Conservation (phyloP, 2,329 filamentous ascomycete genomes). For the Endocalyx cinctus region DNA sequence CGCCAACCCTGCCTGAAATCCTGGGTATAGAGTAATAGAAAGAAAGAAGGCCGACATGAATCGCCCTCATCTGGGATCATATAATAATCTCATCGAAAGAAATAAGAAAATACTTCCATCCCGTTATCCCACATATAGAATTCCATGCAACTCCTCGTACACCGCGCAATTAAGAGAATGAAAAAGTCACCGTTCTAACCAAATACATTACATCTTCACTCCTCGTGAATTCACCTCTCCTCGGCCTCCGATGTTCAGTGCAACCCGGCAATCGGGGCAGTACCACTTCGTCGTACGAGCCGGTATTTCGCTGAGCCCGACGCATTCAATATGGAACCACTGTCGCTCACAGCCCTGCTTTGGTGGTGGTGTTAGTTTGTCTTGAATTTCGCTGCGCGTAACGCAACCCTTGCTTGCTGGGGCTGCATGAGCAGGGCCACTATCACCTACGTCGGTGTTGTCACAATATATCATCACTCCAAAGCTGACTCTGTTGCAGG, state of each 20-base stretch:
- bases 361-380: slow-evolving; percentile 20
- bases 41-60: too few relatives aligned
- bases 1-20: too few relatives aligned
- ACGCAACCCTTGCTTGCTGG: slow-evolving; percentile 10
- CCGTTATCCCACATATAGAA: too few relatives aligned
- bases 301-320: slow-evolving; percentile 63
- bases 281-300: slow-evolving; percentile 78
- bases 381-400: slow-evolving; percentile 9
- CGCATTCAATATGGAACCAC: slow-evolving; percentile 82
- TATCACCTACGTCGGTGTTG: slow-evolving; percentile 62
- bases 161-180: too few relatives aligned
- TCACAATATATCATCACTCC: slow-evolving; percentile 83
- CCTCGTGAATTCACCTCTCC: slow-evolving; percentile 59
- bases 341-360: slow-evolving; percentile 66
- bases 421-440: slow-evolving; percentile 9
- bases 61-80: too few relatives aligned
- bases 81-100: too few relatives aligned
- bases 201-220: slow-evolving; percentile 38
- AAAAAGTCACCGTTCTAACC: too few relatives aligned
- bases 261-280: slow-evolving; percentile 68
- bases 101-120: too few relatives aligned
- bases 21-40: too few relatives aligned
- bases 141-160: too few relatives aligned
- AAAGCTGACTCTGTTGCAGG: slow-evolving; percentile 75
- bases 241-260: slow-evolving; percentile 58